Evolutionary conservation across 192 early-diverging fungal species (phyloP), one percentile per base, ranked within the genome.

Genomic region (Linnemannia exigua): DNA sequence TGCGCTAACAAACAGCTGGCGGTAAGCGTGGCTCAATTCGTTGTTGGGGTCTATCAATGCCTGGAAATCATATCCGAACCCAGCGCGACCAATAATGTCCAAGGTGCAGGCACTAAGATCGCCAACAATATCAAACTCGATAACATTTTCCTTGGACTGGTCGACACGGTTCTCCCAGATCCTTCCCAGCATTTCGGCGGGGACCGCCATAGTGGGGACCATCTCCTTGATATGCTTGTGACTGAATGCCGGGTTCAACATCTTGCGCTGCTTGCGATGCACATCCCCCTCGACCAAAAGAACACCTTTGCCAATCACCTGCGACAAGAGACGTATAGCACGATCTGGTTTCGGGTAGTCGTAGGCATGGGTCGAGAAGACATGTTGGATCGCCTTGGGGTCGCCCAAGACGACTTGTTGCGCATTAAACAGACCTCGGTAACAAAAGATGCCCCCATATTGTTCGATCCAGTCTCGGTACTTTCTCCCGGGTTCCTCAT

Each of bases 221-320:
- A 91, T 88, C 19, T 74, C 77, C 44, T 90, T 90, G 61, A 92
- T 88, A 6, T 87, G 76, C 17, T 82, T 69, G 69, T 88, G 71
- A 15, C 76, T 75, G 46, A 93, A 93, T 5, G 91, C 89, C 3
- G 92, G 92, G 70, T 91, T 91, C 25, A 93, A 52, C 88, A 92
- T 88, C 71, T 91, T 92, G 44, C 92, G 87, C 68, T 93, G 92
- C 41, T 77, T 78, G 51, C 70, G 74, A 76, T 93, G 92, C 14
- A 44, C 86, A 48, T 83, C 87, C 1, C 92, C 92, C 72, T 93
- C 92, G 7, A 88, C 84, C 20, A 93, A 67, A 38, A 93, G 47
- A 1, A 93, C 67, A 14, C 91, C 91, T 22, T 82, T 67, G 20
- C 92, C 91, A 48, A 92, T 28, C 1, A 91, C 75, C 67, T 74